Evolutionary conservation across 2,329 filamentous ascomycete species (phyloP), one percentile per base, ranked within the genome.

Genomic region (Paecilomyces formosus): DNA sequence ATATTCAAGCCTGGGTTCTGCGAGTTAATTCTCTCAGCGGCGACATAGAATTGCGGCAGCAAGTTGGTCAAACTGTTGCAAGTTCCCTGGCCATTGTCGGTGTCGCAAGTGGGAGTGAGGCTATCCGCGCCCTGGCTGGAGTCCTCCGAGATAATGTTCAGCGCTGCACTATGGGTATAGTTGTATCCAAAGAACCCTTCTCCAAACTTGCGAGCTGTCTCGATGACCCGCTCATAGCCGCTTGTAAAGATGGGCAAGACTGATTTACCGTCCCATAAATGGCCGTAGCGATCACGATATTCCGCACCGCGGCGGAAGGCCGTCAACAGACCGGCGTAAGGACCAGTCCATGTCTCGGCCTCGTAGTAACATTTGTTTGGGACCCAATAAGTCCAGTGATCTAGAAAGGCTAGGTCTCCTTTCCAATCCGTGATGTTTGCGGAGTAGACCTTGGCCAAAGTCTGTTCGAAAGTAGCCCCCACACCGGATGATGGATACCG

Each of bases 161-260:
- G n/a, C 13, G 65, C 64, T 5, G 63, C 61, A 13, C 56, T 59
- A n/a, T 57, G 63, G n/a, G 62, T 54, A 52, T 66, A 66, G 22
- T 64, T 64, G 24, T 62, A 62, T 4, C 63, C 64, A 12, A 68
- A 62, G 45, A 66, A 68, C 4, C 65, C 65, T 52, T 66, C 60
- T 2, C 62, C 65, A 45, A 66, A 66, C 28, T 62, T 60, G 15
- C 64, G 61, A 26, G 65, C 65, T 3, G 65, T 65, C 31, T 65
- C 58, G 15, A 68, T 61, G 9, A 68, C 58, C 4, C 65, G 60
- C 35, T 63, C 59, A 15, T 60, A 63, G 11, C 61, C 64, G 45
- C 60, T 60, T 2, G 59, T 56, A 57, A 62, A 66, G 3, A 68
- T 53, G 2, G 65, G 65, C 24, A 63, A 39, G 3, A 63, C 12